Evolutionary conservation across 495 filamentous ascomycete species (phyloP).

Genomic region (Penicillium dipodomyicola): DNA sequence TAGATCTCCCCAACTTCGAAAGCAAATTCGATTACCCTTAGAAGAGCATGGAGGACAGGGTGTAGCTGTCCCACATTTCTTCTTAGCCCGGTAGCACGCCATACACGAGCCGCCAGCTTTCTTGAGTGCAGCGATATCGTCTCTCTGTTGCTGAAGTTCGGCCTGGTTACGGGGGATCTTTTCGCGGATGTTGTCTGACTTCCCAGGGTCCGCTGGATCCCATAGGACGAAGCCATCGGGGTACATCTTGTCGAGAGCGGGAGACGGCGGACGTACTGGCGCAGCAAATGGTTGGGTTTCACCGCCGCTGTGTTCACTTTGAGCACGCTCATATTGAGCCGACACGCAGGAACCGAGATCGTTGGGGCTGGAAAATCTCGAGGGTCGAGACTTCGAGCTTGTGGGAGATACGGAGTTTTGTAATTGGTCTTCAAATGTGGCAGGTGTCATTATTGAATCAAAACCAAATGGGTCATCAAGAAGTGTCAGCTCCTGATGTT

Average conservation of each 20-base stretch:
- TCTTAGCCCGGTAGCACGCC: constrained; percentile 29
- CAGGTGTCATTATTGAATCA: neutral
- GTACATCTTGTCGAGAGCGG: neutral
- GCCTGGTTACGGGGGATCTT: constrained; percentile 4
- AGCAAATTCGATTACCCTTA: constrained; percentile 15
- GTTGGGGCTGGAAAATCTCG: neutral
- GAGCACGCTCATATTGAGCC: neutral
- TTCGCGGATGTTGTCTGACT: constrained; percentile 10
- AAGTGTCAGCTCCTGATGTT: neutral
- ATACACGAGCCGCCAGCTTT: constrained; percentile 28
- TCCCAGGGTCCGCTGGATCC: constrained; percentile 12
- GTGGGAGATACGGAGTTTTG: neutral
- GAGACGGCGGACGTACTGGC: neutral
- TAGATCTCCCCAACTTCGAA: constrained; percentile 17
- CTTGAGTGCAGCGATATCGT: constrained; percentile 20
- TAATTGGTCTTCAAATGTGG: neutral
- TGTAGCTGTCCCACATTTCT: constrained; percentile 22
- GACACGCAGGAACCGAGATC: neutral
- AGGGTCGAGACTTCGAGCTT: neutral
- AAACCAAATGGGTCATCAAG: neutral
- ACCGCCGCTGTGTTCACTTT: neutral
- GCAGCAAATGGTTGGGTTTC: neutral
- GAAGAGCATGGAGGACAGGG: constrained; percentile 22
- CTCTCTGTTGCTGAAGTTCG: constrained; percentile 19
- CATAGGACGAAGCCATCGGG: constrained; percentile 12